Conservation (phyloP, 768 basidiomycete species). For the Hericium rajendrae region DNA sequence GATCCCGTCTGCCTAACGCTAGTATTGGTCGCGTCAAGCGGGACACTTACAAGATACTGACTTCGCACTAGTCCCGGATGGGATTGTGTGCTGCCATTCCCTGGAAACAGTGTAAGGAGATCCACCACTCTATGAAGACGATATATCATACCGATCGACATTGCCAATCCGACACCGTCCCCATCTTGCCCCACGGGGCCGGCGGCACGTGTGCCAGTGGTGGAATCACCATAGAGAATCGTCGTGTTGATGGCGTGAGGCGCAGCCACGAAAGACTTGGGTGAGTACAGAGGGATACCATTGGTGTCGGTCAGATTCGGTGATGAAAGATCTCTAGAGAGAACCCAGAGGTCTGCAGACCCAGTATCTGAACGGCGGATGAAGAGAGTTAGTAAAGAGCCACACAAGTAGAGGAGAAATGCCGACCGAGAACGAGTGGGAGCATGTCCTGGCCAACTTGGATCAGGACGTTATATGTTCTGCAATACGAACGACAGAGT, state of each 20-base stretch:
- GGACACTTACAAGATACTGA: conserved; percentile 60
- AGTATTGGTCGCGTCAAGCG: conserved; percentile 49
- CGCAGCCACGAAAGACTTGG: conserved; percentile 29
- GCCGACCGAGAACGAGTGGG: conserved; percentile 54
- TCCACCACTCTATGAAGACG: too few species aligned
- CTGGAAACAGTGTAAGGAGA: too few species aligned
- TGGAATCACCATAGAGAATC: conserved; percentile 63
- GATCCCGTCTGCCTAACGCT: conserved; percentile 45
- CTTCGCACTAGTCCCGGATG: conserved; percentile 27
- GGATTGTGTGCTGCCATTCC: conserved; percentile 33
- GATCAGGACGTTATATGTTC: conserved; percentile 55
- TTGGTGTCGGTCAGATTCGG: conserved; percentile 27
- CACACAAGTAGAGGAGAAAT: not conserved
- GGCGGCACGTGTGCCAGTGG: conserved; percentile 55
- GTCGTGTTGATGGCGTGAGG: conserved; percentile 35
- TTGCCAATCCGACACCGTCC: conserved; percentile 17
- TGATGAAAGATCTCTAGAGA: conserved; percentile 44
- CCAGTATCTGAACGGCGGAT: conserved; percentile 46
- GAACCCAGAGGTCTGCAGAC: conserved; percentile 70
- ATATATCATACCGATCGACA: too few species aligned
- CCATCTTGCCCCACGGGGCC: conserved; percentile 55
- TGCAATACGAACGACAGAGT: conserved; percentile 17
- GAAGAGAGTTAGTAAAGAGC: not conserved
- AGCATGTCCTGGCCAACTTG: conserved; percentile 41
- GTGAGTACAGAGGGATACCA: conserved; percentile 40